A percentile compares a stretch with the other conserved stretches of the same genome.
Evolutionary conservation across 352 stramenopile species (phyloP).

Genomic region (Pseudoperonospora humuli): DNA sequence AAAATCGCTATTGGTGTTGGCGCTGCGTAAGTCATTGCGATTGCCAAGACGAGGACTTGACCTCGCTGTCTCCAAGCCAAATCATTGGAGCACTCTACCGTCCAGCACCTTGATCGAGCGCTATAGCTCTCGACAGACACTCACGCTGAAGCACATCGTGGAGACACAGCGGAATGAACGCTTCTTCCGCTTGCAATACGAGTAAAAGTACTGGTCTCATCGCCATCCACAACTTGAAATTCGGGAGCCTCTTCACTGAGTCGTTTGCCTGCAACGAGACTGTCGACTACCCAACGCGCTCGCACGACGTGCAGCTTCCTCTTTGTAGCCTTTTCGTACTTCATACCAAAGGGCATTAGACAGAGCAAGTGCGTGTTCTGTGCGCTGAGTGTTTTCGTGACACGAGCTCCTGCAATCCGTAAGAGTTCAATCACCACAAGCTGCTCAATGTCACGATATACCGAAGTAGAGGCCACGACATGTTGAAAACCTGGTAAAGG

Average conservation of each 20-base stretch:
- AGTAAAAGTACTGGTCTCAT: conserved; percentile 2
- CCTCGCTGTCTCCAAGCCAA: too few species aligned
- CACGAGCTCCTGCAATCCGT: conserved; percentile 39
- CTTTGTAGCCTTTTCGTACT: conserved; percentile 50
- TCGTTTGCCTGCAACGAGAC: conserved; percentile 36
- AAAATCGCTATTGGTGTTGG: too few species aligned
- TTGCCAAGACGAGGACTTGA: too few species aligned
- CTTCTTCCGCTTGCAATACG: conserved; percentile 6
- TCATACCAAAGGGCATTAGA: conserved; percentile 40
- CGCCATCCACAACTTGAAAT: conserved; percentile 18
- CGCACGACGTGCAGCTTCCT: conserved; percentile 47
- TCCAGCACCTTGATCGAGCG: too few species aligned
- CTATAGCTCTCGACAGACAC: too few species aligned
- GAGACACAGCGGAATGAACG: neutral
- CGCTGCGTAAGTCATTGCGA: too few species aligned
- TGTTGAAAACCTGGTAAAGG: conserved; percentile 43
- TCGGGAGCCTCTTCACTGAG: conserved; percentile 24
- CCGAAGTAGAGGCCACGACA: conserved; percentile 45
- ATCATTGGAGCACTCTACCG: too few species aligned
- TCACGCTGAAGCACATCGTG: conserved; percentile 3
- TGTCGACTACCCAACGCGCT: conserved; percentile 62
- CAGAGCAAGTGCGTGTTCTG: conserved; percentile 68
- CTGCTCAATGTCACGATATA: conserved; percentile 55
- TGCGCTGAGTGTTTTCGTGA: conserved; percentile 42
- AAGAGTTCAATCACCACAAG: conserved; percentile 55